These are phyloP conservation scores for Podospora fimiseda DNA, from an alignment of 495 filamentous ascomycete species.

Conservation along the genomic window DNA sequence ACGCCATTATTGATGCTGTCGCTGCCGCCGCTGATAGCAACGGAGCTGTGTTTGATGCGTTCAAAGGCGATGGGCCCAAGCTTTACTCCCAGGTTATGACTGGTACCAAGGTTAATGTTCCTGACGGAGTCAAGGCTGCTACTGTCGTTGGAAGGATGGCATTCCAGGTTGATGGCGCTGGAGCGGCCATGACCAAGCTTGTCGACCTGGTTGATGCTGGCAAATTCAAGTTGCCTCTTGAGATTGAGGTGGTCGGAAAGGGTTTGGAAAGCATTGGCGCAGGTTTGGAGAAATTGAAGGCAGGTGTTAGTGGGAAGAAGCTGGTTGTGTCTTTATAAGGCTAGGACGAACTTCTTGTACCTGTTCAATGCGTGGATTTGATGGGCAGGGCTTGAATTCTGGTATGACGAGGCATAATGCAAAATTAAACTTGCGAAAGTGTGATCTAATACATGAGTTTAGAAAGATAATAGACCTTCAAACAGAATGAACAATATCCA, in stretches of 20 bases:
- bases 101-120: constrained; percentile 17
- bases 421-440: background rate
- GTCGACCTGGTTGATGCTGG: constrained; percentile 18
- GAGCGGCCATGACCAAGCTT: constrained; percentile 16
- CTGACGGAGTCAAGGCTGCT: constrained; percentile 19
- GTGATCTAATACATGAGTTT: background rate
- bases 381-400: too few relatives aligned
- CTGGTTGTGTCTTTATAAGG: constrained; percentile 27
- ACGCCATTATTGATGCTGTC: constrained; percentile 36
- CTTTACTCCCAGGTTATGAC: constrained; percentile 32
- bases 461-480: too few relatives aligned
- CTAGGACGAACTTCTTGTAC: background rate
- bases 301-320: constrained; percentile 31
- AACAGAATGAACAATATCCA: too few relatives aligned
- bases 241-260: constrained; percentile 27
- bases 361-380: background rate
- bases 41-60: constrained; percentile 8
- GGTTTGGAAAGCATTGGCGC: constrained; percentile 24
- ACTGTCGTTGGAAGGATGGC: constrained; percentile 22
- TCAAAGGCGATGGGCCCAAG: constrained; percentile 27
- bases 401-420: too few relatives aligned
- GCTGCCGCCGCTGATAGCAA: constrained; percentile 13
- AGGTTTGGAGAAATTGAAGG: constrained; percentile 27
- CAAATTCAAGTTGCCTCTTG: constrained; percentile 22
- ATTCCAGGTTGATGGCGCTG: constrained; percentile 9